Conservation (phyloP, 169 alveolate genomes). For the Pseudocohnilembus persalinus region DNA sequence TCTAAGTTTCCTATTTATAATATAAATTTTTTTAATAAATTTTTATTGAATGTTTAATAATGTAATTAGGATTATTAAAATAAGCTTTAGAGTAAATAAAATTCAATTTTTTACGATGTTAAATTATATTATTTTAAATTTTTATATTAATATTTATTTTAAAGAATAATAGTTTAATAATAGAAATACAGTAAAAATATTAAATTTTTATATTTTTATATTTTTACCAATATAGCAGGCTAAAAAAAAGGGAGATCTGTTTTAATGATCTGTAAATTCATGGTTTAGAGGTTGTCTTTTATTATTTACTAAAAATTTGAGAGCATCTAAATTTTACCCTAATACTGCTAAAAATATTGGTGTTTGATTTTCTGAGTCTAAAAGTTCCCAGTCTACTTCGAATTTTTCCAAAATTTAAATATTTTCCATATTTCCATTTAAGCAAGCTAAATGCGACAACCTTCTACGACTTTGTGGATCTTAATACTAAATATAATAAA, state of each 20-base stretch:
- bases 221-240: conserved; percentile 45
- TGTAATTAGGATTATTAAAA: too few relatives aligned
- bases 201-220: too few relatives aligned
- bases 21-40: too few relatives aligned
- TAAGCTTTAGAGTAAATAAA: too few relatives aligned
- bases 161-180: too few relatives aligned
- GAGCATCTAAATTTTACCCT: conserved; percentile 10
- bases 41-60: too few relatives aligned
- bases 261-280: conserved; percentile 38
- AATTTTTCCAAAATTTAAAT: not conserved
- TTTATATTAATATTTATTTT: too few relatives aligned
- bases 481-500: too few relatives aligned
- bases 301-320: conserved; percentile 25
- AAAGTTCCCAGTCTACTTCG: conserved; percentile 38
- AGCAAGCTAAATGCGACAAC: conserved; percentile 21
- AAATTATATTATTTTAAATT: too few relatives aligned
- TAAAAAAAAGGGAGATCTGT: conserved; percentile 47
- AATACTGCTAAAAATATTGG: conserved; percentile 40
- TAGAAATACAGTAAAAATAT: too few relatives aligned
- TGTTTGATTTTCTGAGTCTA: conserved; percentile 36
- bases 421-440: not conserved
- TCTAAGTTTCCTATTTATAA: too few relatives aligned
- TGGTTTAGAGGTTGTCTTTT: conserved; percentile 34
- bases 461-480: not conserved
- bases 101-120: too few relatives aligned